phyloP scores from a whole-genome alignment of 169 alveolate species.

The Babesia bigemina region DNA sequence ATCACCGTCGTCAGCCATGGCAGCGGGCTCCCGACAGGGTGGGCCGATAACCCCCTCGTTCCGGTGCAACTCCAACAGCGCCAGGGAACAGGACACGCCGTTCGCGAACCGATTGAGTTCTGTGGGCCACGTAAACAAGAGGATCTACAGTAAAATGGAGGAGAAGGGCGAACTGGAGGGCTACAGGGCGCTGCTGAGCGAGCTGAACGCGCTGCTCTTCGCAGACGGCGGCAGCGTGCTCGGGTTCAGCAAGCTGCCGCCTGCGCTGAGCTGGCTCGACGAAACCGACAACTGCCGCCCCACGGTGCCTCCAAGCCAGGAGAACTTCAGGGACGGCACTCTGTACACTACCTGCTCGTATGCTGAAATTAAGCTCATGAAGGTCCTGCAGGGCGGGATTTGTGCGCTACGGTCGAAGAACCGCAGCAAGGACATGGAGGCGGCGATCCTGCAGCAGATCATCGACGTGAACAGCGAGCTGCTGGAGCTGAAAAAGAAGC shows the following conservation, averaged over 20 bases:
- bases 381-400: constrained; percentile 68
- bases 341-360: constrained; percentile 76
- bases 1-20: neutral
- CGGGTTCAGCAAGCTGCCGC: constrained; percentile 62
- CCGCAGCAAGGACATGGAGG: constrained; percentile 51
- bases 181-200: constrained; percentile 40
- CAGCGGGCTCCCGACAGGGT: neutral
- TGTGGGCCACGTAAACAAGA: constrained; percentile 55
- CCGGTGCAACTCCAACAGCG: neutral
- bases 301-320: constrained; percentile 79
- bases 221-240: constrained; percentile 31
- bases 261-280: constrained; percentile 72
- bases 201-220: constrained; percentile 53
- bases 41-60: constrained; percentile 12
- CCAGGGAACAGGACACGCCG: constrained; percentile 8
- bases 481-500: constrained; percentile 68
- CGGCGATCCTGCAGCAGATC: constrained; percentile 67
- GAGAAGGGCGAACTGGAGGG: constrained; percentile 71
- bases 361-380: constrained; percentile 73
- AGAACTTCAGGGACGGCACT: constrained; percentile 79
- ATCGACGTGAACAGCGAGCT: constrained; percentile 72
- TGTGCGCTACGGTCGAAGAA: constrained; percentile 53
- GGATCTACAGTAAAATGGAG: constrained; percentile 71
- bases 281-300: constrained; percentile 67
- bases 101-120: constrained; percentile 48